These are phyloP conservation scores for Globisporangium cylindrosporum DNA, from an alignment of 352 stramenopile species.

Conservation along the genomic window DNA sequence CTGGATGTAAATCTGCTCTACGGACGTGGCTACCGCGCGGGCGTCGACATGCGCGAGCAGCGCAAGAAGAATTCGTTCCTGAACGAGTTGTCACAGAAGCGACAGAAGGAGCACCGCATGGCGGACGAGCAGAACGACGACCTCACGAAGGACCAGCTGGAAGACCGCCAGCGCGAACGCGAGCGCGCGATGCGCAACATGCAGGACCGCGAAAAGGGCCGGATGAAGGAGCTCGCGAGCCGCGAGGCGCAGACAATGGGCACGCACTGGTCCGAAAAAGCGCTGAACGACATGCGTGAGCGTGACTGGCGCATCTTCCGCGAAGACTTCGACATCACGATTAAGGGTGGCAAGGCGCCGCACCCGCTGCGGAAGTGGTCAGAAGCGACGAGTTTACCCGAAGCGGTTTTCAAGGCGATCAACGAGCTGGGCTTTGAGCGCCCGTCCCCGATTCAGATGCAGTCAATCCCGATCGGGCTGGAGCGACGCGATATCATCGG, in stretches of 20 bases:
- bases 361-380: constrained; percentile 93
- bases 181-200: constrained; percentile 68
- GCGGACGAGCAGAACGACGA: constrained; percentile 59
- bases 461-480: constrained; percentile 96
- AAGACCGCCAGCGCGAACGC: constrained; percentile 60
- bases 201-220: constrained; percentile 60
- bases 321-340: constrained; percentile 99
- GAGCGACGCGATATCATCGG: constrained; percentile 97
- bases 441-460: constrained; percentile 98
- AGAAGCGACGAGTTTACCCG: constrained; percentile 64
- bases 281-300: constrained; percentile 91
- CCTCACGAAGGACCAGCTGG: constrained; percentile 62
- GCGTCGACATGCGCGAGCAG: constrained; percentile 92
- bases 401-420: constrained; percentile 88
- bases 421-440: constrained; percentile 92
- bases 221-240: constrained; percentile 61
- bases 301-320: constrained; percentile 99
- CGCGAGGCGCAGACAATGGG: constrained; percentile 73
- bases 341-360: constrained; percentile 86
- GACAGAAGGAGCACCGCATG: constrained; percentile 75
- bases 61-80: constrained; percentile 90
- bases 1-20: constrained; percentile 90
- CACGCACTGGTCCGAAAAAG: constrained; percentile 94
- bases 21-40: constrained; percentile 90
- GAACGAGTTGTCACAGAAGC: constrained; percentile 83